A percentile compares a stretch with the other conserved stretches of the same genome.
phyloP scores from a whole-genome alignment of 2,329 filamentous ascomycete genomes.

The Cytospora piceicola region DNA sequence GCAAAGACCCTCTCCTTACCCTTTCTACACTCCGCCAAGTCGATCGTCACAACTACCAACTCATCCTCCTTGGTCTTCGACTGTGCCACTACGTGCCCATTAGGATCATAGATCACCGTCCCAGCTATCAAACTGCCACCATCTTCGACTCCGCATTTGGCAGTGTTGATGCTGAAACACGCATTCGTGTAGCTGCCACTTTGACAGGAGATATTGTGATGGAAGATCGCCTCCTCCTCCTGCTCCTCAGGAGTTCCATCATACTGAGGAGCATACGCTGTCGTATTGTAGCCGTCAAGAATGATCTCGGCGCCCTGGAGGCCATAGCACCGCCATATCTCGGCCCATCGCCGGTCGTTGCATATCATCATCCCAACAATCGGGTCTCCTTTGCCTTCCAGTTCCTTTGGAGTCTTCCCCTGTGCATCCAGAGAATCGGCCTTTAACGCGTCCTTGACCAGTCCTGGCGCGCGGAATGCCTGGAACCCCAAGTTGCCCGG shows the following conservation, averaged over 20 bases:
- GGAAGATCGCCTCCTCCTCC: conserved; percentile 52
- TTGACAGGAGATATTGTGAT: conserved; percentile 56
- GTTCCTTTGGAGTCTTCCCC: conserved; percentile 16
- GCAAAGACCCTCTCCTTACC: conserved; percentile 54
- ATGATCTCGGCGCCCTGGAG: conserved; percentile 45
- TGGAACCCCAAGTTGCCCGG: conserved; percentile 56
- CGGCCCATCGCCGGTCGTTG: conserved; percentile 59
- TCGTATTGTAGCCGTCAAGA: conserved; percentile 53
- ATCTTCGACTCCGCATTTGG: conserved; percentile 55
- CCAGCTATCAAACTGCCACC: conserved; percentile 28
- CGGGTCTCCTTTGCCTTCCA: conserved; percentile 50
- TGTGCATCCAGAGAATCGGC: conserved; percentile 18
- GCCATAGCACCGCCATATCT: conserved; percentile 56
- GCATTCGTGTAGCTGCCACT: conserved; percentile 57
- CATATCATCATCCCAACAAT: conserved; percentile 61
- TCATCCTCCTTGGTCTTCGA: conserved; percentile 53
- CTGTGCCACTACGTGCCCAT: conserved; percentile 55
- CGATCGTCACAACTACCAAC: conserved; percentile 54
- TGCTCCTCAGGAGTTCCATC: conserved; percentile 44
- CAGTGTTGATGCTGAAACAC: conserved; percentile 53
- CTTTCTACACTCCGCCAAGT: conserved; percentile 50
- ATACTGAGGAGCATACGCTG: conserved; percentile 51
- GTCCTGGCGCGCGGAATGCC: conserved; percentile 53
- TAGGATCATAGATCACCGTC: conserved; percentile 31
- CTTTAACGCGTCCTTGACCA: conserved; percentile 38